Evolutionary conservation across 2,329 filamentous ascomycete species (phyloP).

Genomic region (Calonectria fujianensis): DNA sequence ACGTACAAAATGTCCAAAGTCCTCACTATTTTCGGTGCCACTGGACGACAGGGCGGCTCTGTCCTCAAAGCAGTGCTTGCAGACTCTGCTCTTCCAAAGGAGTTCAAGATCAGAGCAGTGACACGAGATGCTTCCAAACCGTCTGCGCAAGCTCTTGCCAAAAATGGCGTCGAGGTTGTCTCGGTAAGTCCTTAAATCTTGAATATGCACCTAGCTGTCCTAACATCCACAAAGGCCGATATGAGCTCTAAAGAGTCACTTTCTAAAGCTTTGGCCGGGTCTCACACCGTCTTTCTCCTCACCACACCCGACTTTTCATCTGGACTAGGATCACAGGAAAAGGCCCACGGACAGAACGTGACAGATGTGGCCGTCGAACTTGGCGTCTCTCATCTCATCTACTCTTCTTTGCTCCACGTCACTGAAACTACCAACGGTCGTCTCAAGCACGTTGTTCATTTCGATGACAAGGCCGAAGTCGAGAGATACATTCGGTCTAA

Average conservation of each 20-base stretch:
- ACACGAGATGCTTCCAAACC: constrained; percentile 9
- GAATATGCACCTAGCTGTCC: too few relatives aligned
- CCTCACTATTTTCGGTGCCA: background rate
- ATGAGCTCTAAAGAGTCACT: background rate
- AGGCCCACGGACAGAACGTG: background rate
- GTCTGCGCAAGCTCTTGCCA: background rate
- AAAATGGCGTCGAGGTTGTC: background rate
- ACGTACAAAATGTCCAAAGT: background rate
- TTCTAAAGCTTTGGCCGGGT: background rate
- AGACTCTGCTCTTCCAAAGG: background rate
- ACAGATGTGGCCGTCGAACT: background rate
- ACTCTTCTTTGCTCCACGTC: background rate
- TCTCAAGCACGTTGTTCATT: constrained; percentile 12
- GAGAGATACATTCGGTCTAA: constrained; percentile 9
- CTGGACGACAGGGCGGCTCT: constrained; percentile 6
- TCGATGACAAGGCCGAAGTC: constrained; percentile 15
- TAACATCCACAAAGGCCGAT: constrained; percentile 3
- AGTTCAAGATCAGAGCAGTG: constrained; percentile 6
- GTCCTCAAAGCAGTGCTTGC: background rate
- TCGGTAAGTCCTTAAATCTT: background rate
- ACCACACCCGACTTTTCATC: constrained; percentile 6
- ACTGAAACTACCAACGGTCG: background rate
- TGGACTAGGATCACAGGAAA: background rate
- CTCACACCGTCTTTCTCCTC: constrained; percentile 4
- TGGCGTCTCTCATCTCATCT: constrained; percentile 3